Percentiles rank a stretch among this genome's conserved stretches.
Evolutionary conservation across 2,329 filamentous ascomycete species (phyloP).

Genomic region (Pseudonectria foliicola): DNA sequence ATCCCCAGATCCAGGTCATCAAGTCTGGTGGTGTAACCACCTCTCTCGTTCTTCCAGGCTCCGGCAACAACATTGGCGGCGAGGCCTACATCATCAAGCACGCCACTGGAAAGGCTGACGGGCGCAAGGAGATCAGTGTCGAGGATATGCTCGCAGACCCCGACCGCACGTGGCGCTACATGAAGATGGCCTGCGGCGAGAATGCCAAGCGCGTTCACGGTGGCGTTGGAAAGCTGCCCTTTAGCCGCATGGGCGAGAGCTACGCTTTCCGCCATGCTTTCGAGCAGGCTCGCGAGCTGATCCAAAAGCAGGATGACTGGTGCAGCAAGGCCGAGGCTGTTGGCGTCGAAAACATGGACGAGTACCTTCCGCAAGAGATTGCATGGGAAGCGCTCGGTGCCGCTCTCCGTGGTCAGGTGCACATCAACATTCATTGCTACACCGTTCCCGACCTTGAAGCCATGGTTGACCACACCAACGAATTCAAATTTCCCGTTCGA

Average conservation of each 20-base stretch:
- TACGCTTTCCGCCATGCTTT: slow-evolving; percentile 64
- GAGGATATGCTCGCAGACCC: slow-evolving; percentile 59
- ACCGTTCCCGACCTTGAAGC: slow-evolving; percentile 62
- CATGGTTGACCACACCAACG: slow-evolving; percentile 63
- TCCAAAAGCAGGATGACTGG: slow-evolving; percentile 61
- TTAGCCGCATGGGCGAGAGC: slow-evolving; percentile 59
- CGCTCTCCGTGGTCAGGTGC: slow-evolving; percentile 58
- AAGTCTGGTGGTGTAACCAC: slow-evolving; percentile 68
- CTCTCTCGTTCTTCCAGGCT: slow-evolving; percentile 58
- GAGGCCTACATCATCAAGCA: slow-evolving; percentile 65
- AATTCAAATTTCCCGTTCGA: slow-evolving; percentile 60
- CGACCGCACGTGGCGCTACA: slow-evolving; percentile 58
- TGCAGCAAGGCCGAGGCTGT: slow-evolving; percentile 47
- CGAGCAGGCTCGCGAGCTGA: slow-evolving; percentile 51
- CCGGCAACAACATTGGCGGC: slow-evolving; percentile 66
- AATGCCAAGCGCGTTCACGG: slow-evolving; percentile 60
- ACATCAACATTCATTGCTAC: slow-evolving; percentile 67
- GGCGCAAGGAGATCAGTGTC: slow-evolving; percentile 56
- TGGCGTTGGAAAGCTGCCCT: slow-evolving; percentile 43
- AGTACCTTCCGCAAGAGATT: slow-evolving; percentile 56
- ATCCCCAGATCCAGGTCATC: slow-evolving; percentile 60
- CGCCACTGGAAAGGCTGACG: slow-evolving; percentile 52
- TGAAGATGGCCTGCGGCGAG: slow-evolving; percentile 73
- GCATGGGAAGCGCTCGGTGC: slow-evolving; percentile 57
- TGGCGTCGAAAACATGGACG: slow-evolving; percentile 43